phyloP scores from a whole-genome alignment of 176 grass and related monocot species.

The Metroxylon sagu region DNA sequence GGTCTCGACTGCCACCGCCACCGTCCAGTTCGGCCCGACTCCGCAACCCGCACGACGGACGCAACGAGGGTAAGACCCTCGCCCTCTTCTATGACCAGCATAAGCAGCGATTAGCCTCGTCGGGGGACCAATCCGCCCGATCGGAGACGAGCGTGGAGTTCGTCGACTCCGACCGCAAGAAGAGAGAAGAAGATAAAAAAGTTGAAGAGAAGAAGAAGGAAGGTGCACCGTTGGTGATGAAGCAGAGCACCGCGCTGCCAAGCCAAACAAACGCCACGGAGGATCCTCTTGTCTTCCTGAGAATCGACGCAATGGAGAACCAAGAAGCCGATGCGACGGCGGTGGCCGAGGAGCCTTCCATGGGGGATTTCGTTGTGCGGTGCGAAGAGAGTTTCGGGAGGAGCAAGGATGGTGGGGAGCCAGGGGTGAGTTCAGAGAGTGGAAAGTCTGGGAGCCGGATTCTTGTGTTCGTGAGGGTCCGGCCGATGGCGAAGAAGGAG shows the following conservation, averaged over 20 bases:
- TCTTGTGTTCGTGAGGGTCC: slow-evolving; percentile 69
- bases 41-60: slow-evolving; percentile 49
- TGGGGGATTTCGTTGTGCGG: slow-evolving; percentile 41
- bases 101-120: slow-evolving; percentile 38
- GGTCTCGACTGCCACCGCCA: neutral
- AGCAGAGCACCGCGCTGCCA: slow-evolving; percentile 25
- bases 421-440: slow-evolving; percentile 9
- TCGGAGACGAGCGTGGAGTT: slow-evolving; percentile 15
- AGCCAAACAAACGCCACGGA: slow-evolving; percentile 19
- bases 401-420: slow-evolving; percentile 26
- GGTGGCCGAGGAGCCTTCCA: slow-evolving; percentile 46
- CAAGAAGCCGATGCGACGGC: neutral
- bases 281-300: slow-evolving; percentile 25
- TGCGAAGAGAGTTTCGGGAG: slow-evolving; percentile 5
- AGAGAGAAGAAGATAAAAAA: slow-evolving; percentile 17
- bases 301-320: slow-evolving; percentile 31
- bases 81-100: slow-evolving; percentile 71
- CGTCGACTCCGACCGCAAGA: neutral
- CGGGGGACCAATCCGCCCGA: slow-evolving; percentile 6
- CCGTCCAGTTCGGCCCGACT: slow-evolving; percentile 1
- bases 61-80: slow-evolving; percentile 63
- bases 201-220: slow-evolving; percentile 11
- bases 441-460: slow-evolving; percentile 36
- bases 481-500: slow-evolving; percentile 31
- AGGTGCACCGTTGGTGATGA: slow-evolving; percentile 25